phyloP scores from a whole-genome alignment of 169 alveolate genomes.

The Plasmodium knowlesi region DNA sequence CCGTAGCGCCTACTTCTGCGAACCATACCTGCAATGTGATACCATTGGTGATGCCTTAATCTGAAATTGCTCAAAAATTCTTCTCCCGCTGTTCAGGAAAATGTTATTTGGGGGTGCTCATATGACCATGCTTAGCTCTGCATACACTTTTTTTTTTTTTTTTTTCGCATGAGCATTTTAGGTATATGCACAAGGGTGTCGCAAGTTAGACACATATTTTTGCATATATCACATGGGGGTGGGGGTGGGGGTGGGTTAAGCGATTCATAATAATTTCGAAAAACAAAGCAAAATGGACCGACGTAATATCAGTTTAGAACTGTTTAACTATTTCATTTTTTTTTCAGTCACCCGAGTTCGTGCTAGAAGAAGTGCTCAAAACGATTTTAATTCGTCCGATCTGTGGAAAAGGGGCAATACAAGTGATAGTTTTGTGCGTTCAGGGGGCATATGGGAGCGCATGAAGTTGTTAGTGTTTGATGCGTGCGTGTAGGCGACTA shows the following conservation, averaged over 20 bases:
- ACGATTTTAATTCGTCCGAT: slow-evolving; percentile 86
- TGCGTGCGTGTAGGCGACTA: not conserved
- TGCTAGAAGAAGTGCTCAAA: slow-evolving; percentile 78
- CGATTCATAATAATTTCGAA: not conserved
- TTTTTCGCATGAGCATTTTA: not conserved
- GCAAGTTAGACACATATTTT: not conserved
- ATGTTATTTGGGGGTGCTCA: slow-evolving; percentile 33
- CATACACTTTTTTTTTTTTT: not conserved
- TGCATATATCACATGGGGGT: not conserved
- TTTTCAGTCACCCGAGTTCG: slow-evolving; percentile 61
- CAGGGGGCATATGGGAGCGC: not conserved
- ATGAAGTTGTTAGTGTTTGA: not conserved
- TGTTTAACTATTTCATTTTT: not conserved
- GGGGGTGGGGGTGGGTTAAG: no score
- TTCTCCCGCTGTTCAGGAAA: slow-evolving; percentile 71
- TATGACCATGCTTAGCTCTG: slow-evolving; percentile 1
- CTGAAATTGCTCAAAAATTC: slow-evolving; percentile 85
- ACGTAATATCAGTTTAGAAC: not conserved
- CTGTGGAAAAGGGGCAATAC: slow-evolving; percentile 36
- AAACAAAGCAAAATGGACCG: not conserved
- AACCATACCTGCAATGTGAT: slow-evolving; percentile 85
- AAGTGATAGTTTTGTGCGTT: not conserved
- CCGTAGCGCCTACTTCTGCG: not conserved
- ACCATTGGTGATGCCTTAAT: slow-evolving; percentile 88
- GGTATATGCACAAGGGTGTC: not conserved